Evolutionary conservation across 2,329 filamentous ascomycete genomes (phyloP).

Genomic region (Tolypocladium capitatum): DNA sequence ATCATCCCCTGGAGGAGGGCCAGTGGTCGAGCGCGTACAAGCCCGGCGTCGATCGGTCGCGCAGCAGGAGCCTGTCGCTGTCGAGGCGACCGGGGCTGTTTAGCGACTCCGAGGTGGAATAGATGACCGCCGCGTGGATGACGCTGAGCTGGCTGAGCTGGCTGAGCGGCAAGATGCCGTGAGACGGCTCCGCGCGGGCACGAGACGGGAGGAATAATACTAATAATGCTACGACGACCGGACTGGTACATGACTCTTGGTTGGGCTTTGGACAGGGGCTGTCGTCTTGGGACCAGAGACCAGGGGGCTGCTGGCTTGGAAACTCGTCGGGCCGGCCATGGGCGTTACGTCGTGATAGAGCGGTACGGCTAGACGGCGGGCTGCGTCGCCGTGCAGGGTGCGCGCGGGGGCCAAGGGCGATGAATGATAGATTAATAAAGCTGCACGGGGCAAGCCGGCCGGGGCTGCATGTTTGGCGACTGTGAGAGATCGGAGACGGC

Average conservation of each 20-base stretch:
- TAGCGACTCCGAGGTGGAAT: slow-evolving; percentile 19
- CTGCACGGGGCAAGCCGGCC: neutral
- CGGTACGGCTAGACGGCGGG: slow-evolving; percentile 8
- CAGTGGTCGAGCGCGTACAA: slow-evolving; percentile 17
- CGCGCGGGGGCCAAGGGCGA: slow-evolving; percentile 1
- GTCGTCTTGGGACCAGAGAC: neutral
- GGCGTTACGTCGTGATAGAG: slow-evolving; percentile 15
- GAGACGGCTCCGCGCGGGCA: neutral
- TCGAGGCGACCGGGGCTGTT: slow-evolving; percentile 25
- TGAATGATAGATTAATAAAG: slow-evolving; percentile 1
- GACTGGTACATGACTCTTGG: neutral
- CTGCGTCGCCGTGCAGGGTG: neutral
- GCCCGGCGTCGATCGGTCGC: slow-evolving; percentile 13
- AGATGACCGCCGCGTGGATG: slow-evolving; percentile 6
- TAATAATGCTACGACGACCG: no score
- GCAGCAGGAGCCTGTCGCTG: slow-evolving; percentile 24
- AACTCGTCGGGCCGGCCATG: neutral
- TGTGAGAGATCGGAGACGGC: neutral
- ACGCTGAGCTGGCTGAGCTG: slow-evolving; percentile 3
- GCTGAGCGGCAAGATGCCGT: neutral
- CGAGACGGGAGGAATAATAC: neutral
- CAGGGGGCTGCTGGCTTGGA: neutral
- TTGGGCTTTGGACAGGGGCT: neutral
- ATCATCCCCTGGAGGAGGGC: slow-evolving; percentile 22
- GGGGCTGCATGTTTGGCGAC: neutral